Base-by-base conservation (phyloP, 805 yeast species). In the Ogataea sp. region DNA sequence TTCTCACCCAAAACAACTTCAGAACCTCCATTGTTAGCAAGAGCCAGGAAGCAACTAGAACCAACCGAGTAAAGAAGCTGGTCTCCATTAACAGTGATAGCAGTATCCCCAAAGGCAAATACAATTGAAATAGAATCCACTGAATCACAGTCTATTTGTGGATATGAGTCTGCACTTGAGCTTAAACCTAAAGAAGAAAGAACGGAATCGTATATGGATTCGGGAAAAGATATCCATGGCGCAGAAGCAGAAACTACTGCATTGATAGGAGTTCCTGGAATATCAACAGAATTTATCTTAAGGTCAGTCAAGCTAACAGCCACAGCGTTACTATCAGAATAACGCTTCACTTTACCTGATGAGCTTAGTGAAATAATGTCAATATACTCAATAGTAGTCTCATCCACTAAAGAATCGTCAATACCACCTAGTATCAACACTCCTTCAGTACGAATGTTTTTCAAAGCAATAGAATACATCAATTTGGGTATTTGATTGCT, bases 1-100 rank as follows among this genome's bases (percentile, higher is more conserved):
- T 73, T 70, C 52, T 80, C 88, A 10, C 93, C 93, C 28, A 83
- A 62, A 39, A 79, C 66, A 15, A 62, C 51, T 14, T 41, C 17
- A 31, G 43, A 40, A 30, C 49, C 55, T 16, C 39, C 31, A 2
- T 39, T 7, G 1, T 40, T 47, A 13, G 48, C 47, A n/a, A 43
- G 41, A 8, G 50, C 39, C 8, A 54, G 41, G 20, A 52, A 49
- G 39, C 61, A 54, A 11, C 37, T 39, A 33, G 29, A 39, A 17
- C 39, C 30, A 24, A 38, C 41, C 20, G 39, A 38, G 37, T 45
- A 38, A 31, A 40, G 43, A 18, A 55, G 33, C 36, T 54, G 55
- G 26, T 43, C 41, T 5, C 49, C 53, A 16, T 36, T 18, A 20
- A 53, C 52, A 4, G 39, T 32, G n/a, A 54, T 41, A n/a, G n/a